phyloP scores from a whole-genome alignment of 2,329 filamentous ascomycete genomes.

The Magnaporthales sp. region DNA sequence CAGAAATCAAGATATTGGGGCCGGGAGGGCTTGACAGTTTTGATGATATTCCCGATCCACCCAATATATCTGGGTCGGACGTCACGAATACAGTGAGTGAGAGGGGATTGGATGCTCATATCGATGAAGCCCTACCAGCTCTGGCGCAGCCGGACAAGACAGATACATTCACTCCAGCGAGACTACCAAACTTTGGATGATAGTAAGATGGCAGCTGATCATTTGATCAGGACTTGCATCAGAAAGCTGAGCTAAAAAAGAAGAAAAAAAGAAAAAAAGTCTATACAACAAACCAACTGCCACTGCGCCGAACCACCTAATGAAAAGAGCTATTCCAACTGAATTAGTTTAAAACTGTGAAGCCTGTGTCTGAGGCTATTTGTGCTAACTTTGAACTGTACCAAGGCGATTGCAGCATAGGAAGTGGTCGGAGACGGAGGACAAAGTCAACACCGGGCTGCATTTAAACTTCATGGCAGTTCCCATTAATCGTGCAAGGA shows the following conservation, averaged over 20 bases:
- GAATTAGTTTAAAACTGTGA: not conserved
- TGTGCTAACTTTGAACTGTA: not conserved
- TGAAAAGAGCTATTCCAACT: not conserved
- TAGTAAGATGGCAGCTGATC: not conserved
- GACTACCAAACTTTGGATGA: slow-evolving; percentile 1
- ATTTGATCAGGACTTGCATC: not conserved
- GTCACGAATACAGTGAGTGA: not conserved
- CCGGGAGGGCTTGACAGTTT: not conserved
- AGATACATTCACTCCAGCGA: slow-evolving; percentile 3
- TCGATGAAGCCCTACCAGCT: not conserved
- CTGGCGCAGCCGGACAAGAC: not conserved
- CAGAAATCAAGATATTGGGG: not conserved
- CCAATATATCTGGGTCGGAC: not conserved
- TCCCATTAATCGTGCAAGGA: not conserved
- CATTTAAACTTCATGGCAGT: not conserved
- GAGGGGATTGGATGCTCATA: not conserved
- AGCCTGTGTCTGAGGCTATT: not conserved
- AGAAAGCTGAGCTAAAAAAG: not conserved
- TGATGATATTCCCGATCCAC: slow-evolving; percentile 3
- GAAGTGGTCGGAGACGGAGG: not conserved
- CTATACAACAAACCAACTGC: not conserved
- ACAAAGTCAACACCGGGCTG: not conserved
- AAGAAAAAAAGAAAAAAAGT: not conserved
- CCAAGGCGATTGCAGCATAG: not conserved
- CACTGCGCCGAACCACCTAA: not conserved